Conservation (phyloP, 768 basidiomycete species). For the Candolleomyces efflorescens region DNA sequence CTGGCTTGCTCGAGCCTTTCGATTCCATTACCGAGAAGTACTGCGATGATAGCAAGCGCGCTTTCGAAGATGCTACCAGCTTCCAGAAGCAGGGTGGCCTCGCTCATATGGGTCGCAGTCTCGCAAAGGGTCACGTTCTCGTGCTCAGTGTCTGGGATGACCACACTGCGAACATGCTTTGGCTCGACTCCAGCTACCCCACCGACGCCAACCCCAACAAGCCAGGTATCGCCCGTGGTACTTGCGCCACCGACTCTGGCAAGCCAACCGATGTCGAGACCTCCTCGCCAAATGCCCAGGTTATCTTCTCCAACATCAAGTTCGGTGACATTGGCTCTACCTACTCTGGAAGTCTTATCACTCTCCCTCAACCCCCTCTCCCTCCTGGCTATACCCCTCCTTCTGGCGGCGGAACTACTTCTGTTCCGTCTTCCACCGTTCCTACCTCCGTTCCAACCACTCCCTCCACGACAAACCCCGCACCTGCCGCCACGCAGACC, state of each 20-base stretch:
- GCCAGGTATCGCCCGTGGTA: constrained; percentile 18
- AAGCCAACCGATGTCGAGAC: constrained; percentile 13
- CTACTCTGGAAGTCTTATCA: constrained; percentile 10
- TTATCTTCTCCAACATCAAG: constrained; percentile 20
- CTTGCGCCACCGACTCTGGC: constrained; percentile 15
- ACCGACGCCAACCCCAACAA: constrained; percentile 12
- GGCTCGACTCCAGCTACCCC: constrained; percentile 38
- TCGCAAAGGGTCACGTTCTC: constrained; percentile 33
- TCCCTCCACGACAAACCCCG: constrained; percentile 7
- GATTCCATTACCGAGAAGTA: constrained; percentile 15
- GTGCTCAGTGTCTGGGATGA: constrained; percentile 30
- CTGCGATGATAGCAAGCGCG: constrained; percentile 12
- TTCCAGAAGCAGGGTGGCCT: constrained; percentile 16
- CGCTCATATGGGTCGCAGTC: constrained; percentile 12
- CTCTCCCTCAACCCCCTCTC: neutral
- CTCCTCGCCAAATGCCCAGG: constrained; percentile 10
- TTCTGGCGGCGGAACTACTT: neutral
- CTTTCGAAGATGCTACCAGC: constrained; percentile 17
- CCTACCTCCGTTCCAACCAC: neutral
- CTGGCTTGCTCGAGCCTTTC: constrained; percentile 6
- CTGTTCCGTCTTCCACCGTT: neutral
- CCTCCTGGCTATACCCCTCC: neutral
- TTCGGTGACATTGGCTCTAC: constrained; percentile 18
- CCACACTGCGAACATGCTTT: constrained; percentile 33
- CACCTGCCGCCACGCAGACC: constrained; percentile 16